Base-by-base conservation (phyloP, 768 basidiomycete species). In the Kwoniella botswanensis region DNA sequence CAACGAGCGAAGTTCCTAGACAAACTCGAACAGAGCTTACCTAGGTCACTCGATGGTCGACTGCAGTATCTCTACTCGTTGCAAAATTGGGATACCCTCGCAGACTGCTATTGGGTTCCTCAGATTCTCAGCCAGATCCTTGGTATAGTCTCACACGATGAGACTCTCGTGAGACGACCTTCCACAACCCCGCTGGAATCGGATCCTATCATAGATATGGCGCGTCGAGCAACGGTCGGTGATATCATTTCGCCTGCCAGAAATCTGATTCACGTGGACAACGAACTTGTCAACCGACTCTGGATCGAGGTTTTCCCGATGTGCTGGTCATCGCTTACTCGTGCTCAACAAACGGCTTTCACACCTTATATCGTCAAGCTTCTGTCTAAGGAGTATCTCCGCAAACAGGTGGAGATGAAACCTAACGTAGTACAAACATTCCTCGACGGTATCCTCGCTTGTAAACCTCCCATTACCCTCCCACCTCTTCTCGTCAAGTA, bases 401-500 rank as follows among this genome's bases (percentile, higher is more conserved):
- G 91, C 76, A 90, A 90, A 74, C 95, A 98, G 84, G 89, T 91
- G 7, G 92, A 94, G 55, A 82, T 92, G 78, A 90, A 93, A 13
- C 94, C 95, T 3, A 98, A 98, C 81, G 88, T 96, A 69, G 89
- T 98, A 57, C 92, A 97, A 81, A 94, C 94, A 0, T 86, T 99
- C 35, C 89, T 99, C 24, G 88, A 88, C 21, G 93, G 93, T 1
- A 87, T 93, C 53, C 89, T 93, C 52, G 88, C 90, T n/a, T 97
- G 95, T 82, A 88, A 87, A 9, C 93, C 95, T 5, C 88, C 92
- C 0, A 91, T 97, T 87, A 89, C 88, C 41, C 87, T 99, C 2
- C 97, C 97, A 9, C 95, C 97, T 12, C 92, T 96, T 77, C 89
- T 99, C 44, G 88, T 98, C 76, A 98, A 98, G 81, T 99, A 94